Evolutionary conservation across 768 basidiomycete species (phyloP).

Genomic region (Gymnopilus dilepis): DNA sequence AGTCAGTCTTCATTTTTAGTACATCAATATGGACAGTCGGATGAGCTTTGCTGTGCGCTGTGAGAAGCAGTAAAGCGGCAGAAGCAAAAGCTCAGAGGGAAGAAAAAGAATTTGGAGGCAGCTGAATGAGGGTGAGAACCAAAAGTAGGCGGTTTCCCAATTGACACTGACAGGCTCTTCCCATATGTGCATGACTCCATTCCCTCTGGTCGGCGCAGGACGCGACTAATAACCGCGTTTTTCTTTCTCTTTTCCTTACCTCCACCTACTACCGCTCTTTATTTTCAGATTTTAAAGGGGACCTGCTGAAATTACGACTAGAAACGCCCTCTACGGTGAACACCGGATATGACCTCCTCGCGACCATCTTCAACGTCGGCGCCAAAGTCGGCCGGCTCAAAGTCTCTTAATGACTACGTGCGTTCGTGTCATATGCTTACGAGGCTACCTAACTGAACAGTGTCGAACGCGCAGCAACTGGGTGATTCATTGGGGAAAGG

Average conservation of each 20-base stretch:
- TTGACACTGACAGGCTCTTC: slow-evolving; percentile 1
- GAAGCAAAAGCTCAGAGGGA: not conserved
- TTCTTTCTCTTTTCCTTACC: slow-evolving; percentile 15
- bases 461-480: slow-evolving; percentile 70
- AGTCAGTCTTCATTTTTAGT: slow-evolving; percentile 3
- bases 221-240: slow-evolving; percentile 42
- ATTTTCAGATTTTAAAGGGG: not conserved
- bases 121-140: slow-evolving; percentile 23
- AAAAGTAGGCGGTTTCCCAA: slow-evolving; percentile 20
- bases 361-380: slow-evolving; percentile 43
- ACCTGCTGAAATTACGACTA: not conserved
- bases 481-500: slow-evolving; percentile 96
- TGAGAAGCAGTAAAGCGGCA: not conserved
- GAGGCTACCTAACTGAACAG: not conserved
- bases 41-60: not conserved
- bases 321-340: slow-evolving; percentile 9
- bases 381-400: slow-evolving; percentile 47
- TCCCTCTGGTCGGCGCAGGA: slow-evolving; percentile 49
- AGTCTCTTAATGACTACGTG: slow-evolving; percentile 71
- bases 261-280: slow-evolving; percentile 9
- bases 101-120: slow-evolving; percentile 2
- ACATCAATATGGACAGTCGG: not conserved
- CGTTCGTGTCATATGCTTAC: slow-evolving; percentile 26
- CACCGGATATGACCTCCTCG: slow-evolving; percentile 43
- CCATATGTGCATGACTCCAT: slow-evolving; percentile 35